A percentile compares a stretch with the other conserved stretches of the same genome.
These are phyloP conservation scores for Emmonsiellopsis sp. DNA, from an alignment of 2,329 filamentous ascomycete species.

Conservation along the genomic window DNA sequence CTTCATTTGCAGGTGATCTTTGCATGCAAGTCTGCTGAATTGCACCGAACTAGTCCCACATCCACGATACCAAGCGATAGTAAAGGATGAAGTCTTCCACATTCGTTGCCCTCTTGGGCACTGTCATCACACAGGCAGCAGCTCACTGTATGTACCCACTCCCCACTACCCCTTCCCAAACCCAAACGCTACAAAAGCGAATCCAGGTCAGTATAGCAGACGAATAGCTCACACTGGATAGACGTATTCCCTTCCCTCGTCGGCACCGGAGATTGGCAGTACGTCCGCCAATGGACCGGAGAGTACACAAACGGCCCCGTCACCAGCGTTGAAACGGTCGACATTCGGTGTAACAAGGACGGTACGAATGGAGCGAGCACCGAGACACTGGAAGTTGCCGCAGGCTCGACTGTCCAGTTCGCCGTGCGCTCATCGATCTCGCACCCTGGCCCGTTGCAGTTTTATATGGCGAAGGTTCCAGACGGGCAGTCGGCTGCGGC, in stretches of 20 bases:
- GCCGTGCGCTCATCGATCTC: slow-evolving; percentile 34
- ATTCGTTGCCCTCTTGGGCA: neutral
- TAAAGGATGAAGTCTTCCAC: neutral
- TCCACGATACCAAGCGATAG: neutral
- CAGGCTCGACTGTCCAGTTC: slow-evolving; percentile 38
- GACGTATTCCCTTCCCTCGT: neutral
- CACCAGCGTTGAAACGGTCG: slow-evolving; percentile 24
- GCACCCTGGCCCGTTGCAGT: slow-evolving; percentile 33
- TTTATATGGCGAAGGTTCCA: slow-evolving; percentile 35
- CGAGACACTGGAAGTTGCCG: slow-evolving; percentile 18
- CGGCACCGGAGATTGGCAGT: slow-evolving; percentile 12
- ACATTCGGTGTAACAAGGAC: slow-evolving; percentile 32
- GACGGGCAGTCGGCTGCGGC: slow-evolving; percentile 27
- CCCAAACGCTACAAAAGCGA: neutral
- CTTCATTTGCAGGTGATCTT: too few species aligned
- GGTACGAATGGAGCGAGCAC: slow-evolving; percentile 15
- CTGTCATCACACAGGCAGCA: neutral
- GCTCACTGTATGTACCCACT: neutral
- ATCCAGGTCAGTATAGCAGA: neutral
- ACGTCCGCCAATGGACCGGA: slow-evolving; percentile 17
- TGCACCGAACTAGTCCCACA: neutral
- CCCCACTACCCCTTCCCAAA: neutral
- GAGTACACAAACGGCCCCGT: slow-evolving; percentile 12
- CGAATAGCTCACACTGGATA: neutral
- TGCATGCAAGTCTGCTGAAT: too few species aligned